Base-by-base conservation (phyloP, 2,329 filamentous ascomycete genomes). In the Cladophialophora psammophila region DNA sequence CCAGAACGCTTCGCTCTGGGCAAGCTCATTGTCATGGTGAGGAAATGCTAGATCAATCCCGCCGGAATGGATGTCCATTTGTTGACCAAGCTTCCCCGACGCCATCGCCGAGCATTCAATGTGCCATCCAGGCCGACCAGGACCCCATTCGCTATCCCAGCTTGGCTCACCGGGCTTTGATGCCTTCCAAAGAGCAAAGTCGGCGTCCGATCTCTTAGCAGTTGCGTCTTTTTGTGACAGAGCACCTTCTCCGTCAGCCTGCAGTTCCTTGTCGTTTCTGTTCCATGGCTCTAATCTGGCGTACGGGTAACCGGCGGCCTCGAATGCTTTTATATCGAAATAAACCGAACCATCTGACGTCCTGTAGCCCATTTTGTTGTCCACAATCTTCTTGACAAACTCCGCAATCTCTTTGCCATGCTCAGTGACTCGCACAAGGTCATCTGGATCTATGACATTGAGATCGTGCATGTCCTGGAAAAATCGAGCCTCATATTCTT, bases 31-130 rank as follows among this genome's bases (percentile, higher is more conserved):
- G 78, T 95, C 94, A 78, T 94, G 94, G 77, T 97, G 94, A 0
- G 94, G 93, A 78, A 97, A 97, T 0, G 90, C 90, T 61, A 98
- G 85, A 78, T 98, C 94, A 67, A 97, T 91, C 65, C 94, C 94
- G 34, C 94, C 94, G 26, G 92, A 96, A 78, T 97, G 94, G 62
- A 97, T 92, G 77, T 98, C 94, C 83, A 98, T 93, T 68, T 90
- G 86, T 34, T 88, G 85, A 5, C 94, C 94, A 1, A 98, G 82
- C n/a, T 93, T 86, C 70, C 94, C 92, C 1, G 91, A 94, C 0
- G 94, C 93, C 94, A 98, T 97, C 15, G 93, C 93, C 1, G 91
- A 94, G 87, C 94, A 97, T 81, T 97, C 94, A 75, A 97, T 97
- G 76, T 97, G 94, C 94, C 94, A 98, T 18, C 94, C 94, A 0